Percentiles rank a stretch among this genome's conserved stretches.
phyloP scores from a whole-genome alignment of 2,329 filamentous ascomycete species.

The Phialocephala subalpina region DNA sequence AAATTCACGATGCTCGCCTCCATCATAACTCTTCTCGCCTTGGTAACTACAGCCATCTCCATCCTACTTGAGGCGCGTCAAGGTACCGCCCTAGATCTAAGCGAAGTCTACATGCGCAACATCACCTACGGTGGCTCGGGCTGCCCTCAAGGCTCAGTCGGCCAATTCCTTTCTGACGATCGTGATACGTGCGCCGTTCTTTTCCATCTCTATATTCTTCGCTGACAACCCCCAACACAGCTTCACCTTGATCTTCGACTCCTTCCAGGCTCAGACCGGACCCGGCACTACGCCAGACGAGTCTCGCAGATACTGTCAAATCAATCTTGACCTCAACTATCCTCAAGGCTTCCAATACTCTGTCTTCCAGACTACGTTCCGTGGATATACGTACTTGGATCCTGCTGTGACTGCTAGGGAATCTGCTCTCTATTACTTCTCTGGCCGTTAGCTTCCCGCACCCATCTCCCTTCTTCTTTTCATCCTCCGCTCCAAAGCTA shows the following conservation, averaged over 20 bases:
- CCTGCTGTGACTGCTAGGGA: conserved; percentile 19
- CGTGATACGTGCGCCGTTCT: no score
- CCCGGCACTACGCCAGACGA: conserved; percentile 9
- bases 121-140: no score
- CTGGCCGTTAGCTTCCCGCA: conserved; percentile 13
- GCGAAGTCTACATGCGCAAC: no score
- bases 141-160: no score
- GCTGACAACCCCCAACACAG: no score
- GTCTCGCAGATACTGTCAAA: conserved; percentile 25
- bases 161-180: no score
- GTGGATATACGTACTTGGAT: conserved; percentile 22
- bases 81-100: no score
- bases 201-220: no score
- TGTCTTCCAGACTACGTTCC: conserved; percentile 21
- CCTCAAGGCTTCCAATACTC: conserved; percentile 29
- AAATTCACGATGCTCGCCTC: not conserved
- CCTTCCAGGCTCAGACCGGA: conserved; percentile 21
- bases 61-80: no score
- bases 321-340: conserved; percentile 29
- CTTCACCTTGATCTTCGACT: conserved; percentile 22
- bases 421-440: conserved; percentile 25
- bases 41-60: no score
- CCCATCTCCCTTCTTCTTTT: not conserved
- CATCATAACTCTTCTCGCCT: not conserved
- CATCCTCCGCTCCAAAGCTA: not conserved